Conservation (phyloP, 2,329 filamentous ascomycete species). For the Fonsecaea pedrosoi region DNA sequence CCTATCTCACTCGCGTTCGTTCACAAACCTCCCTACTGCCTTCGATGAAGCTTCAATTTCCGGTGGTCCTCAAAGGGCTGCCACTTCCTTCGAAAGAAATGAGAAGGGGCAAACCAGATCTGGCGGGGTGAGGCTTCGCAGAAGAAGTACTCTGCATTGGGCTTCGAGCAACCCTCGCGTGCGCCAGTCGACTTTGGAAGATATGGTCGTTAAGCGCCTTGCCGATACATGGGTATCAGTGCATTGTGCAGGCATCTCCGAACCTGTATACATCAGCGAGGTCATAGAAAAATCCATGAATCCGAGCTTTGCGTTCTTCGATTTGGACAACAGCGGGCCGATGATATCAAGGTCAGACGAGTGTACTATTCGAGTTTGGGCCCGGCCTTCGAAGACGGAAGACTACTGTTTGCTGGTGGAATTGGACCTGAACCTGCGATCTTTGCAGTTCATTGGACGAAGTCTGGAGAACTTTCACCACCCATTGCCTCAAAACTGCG, state of each 20-base stretch:
- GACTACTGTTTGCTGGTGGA: conserved; percentile 72
- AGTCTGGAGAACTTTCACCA: conserved; percentile 69
- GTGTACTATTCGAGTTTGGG: conserved; percentile 77
- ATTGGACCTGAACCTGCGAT: conserved; percentile 72
- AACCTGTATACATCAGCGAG: conserved; percentile 92
- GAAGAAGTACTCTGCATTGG: conserved; percentile 70
- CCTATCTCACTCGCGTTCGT: conserved; percentile 66
- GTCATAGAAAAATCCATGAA: conserved; percentile 81
- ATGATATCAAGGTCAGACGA: conserved; percentile 69
- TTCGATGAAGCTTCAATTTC: conserved; percentile 29
- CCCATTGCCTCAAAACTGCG: conserved; percentile 78
- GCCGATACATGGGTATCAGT: conserved; percentile 90
- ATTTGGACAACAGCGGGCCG: conserved; percentile 70
- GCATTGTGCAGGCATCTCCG: conserved; percentile 69
- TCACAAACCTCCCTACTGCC: conserved; percentile 40
- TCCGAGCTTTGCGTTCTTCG: conserved; percentile 86
- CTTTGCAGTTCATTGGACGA: conserved; percentile 79
- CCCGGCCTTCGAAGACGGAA: conserved; percentile 61
- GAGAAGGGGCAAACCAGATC: conserved; percentile 45
- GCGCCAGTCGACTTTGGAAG: conserved; percentile 77
- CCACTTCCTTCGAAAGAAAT: conserved; percentile 36
- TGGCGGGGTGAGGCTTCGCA: conserved; percentile 49
- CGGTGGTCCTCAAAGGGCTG: conserved; percentile 35
- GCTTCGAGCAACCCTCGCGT: conserved; percentile 63
- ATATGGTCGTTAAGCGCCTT: conserved; percentile 72